phyloP scores from a whole-genome alignment of 805 yeast species.

The Metschnikowia drakensbergensis region DNA sequence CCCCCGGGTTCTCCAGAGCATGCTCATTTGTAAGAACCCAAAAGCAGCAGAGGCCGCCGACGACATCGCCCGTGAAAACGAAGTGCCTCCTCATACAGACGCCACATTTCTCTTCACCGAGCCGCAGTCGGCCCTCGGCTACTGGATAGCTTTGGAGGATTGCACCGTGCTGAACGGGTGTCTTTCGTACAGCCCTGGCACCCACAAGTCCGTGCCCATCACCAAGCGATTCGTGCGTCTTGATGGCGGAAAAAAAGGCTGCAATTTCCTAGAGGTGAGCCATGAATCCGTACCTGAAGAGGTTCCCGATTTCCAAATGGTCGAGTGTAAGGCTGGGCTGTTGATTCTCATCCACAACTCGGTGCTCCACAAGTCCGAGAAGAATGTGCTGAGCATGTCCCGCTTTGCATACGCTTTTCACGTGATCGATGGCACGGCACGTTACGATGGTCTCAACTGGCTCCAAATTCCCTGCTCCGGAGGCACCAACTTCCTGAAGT shows the following conservation, averaged over 20 bases:
- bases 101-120: constrained; percentile 67
- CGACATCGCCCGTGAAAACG: constrained; percentile 36
- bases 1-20: constrained; percentile 71
- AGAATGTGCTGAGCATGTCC: constrained; percentile 50
- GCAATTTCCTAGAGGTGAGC: constrained; percentile 48
- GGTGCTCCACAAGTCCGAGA: constrained; percentile 68
- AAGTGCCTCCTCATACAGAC: constrained; percentile 77
- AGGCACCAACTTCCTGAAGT: constrained; percentile 54
- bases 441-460: constrained; percentile 70
- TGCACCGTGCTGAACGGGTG: constrained; percentile 69
- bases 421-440: constrained; percentile 61
- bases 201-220: constrained; percentile 57
- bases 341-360: constrained; percentile 67
- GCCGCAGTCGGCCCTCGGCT: constrained; percentile 71
- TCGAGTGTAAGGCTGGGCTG: constrained; percentile 69
- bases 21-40: constrained; percentile 79
- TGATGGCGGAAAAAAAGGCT: constrained; percentile 47
- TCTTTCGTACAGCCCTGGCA: constrained; percentile 63
- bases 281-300: constrained; percentile 19
- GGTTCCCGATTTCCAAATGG: constrained; percentile 43
- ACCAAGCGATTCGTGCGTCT: constrained; percentile 61
- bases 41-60: constrained; percentile 1
- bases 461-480: constrained; percentile 73
- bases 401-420: constrained; percentile 80
- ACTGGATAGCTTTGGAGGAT: constrained; percentile 78